These are phyloP conservation scores for Dactylellina parvicollis DNA, from an alignment of 2,329 filamentous ascomycete species.

Conservation along the genomic window DNA sequence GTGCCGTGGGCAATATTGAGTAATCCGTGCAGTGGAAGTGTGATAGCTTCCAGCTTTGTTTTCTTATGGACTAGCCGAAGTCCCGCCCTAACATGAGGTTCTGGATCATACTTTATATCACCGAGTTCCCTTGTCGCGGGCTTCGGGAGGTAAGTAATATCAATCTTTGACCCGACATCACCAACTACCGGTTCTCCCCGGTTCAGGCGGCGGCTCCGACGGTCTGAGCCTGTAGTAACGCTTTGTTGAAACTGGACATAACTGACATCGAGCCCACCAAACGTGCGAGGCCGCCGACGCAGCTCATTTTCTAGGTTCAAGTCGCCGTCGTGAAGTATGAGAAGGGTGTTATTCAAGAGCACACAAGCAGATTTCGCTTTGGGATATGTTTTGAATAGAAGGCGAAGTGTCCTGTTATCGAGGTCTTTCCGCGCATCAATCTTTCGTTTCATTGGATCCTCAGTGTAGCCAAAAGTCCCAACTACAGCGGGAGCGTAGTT, in stretches of 20 bases:
- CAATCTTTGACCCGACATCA: conserved; percentile 6
- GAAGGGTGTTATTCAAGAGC: conserved; percentile 9
- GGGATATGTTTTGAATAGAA: conserved; percentile 21
- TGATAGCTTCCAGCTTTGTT: neutral
- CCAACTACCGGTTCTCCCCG: neutral
- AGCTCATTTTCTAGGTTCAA: conserved; percentile 22
- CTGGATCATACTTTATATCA: no score
- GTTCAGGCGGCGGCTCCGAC: neutral
- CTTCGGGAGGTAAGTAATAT: neutral
- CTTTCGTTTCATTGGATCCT: neutral
- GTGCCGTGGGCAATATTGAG: neutral
- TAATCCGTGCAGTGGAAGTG: conserved; percentile 6
- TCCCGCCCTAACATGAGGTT: neutral
- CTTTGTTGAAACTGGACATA: conserved; percentile 2
- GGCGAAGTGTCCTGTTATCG: conserved; percentile 13
- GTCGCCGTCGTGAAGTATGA: conserved; percentile 19
- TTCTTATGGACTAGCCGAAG: conserved; percentile 11
- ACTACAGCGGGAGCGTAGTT: conserved; percentile 8
- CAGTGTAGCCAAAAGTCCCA: conserved; percentile 1
- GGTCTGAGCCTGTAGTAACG: neutral
- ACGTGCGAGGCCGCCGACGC: conserved; percentile 13
- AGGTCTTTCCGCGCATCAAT: conserved; percentile 22
- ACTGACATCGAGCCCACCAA: conserved; percentile 26
- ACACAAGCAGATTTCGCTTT: conserved; percentile 29
- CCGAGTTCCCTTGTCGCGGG: neutral